These are phyloP conservation scores for Tetrapyrgos nigripes DNA, from an alignment of 1,284 basidiomycete species.

Conservation along the genomic window DNA sequence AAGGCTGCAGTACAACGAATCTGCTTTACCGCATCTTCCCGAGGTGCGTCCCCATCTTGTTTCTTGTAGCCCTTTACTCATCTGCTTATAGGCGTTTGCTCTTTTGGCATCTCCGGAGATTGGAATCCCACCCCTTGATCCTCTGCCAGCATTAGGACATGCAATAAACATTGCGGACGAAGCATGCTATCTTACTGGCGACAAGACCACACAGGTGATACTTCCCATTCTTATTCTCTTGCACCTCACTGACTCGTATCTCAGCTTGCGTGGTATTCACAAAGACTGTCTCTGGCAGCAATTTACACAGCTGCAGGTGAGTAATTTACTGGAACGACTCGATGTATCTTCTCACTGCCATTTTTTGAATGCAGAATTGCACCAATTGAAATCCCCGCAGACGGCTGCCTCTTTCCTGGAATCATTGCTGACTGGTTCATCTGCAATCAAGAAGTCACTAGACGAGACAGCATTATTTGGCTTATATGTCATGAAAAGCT, in stretches of 20 bases:
- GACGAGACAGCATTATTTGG: constrained; percentile 59
- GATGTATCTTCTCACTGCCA: neutral
- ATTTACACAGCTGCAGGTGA: constrained; percentile 70
- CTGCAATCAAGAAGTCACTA: constrained; percentile 47
- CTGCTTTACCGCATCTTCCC: constrained; percentile 64
- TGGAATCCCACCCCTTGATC: constrained; percentile 59
- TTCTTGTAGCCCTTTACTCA: neutral
- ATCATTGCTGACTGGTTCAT: constrained; percentile 56
- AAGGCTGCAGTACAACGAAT: constrained; percentile 67
- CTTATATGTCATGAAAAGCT: constrained; percentile 68
- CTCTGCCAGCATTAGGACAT: constrained; percentile 63
- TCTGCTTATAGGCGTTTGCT: constrained; percentile 61
- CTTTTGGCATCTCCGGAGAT: constrained; percentile 58
- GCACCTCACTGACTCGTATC: neutral
- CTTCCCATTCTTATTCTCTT: constrained; percentile 5
- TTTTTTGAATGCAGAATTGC: constrained; percentile 57
- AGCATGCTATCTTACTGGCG: constrained; percentile 63
- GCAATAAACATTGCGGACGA: constrained; percentile 67
- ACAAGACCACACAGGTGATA: constrained; percentile 59
- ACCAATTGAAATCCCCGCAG: constrained; percentile 73
- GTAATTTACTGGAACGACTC: constrained; percentile 1
- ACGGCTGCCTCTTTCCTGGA: constrained; percentile 72
- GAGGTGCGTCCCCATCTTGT: constrained; percentile 51
- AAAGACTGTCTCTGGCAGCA: constrained; percentile 63
- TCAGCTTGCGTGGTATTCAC: constrained; percentile 73